Base-by-base conservation (phyloP, 805 yeast species). In the Yarrowia sp. region DNA sequence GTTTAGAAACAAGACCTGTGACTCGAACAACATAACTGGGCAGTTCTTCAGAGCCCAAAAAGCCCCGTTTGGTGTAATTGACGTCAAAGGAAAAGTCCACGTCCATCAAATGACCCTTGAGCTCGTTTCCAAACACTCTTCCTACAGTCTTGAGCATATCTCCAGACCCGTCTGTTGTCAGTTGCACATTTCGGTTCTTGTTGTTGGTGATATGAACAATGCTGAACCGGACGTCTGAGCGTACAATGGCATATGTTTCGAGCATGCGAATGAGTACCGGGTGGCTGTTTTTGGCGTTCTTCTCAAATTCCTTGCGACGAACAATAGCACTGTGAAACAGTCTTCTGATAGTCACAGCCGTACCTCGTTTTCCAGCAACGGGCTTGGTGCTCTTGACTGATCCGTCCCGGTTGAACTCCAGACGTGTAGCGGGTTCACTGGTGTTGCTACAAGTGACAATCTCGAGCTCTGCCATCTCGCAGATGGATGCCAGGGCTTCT, bases 251-350 rank as follows among this genome's bases (percentile, higher is more conserved):
- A 76, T 92, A 90, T 43, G 83, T 82, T 69, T 85, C 95, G 2
- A 95, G 69, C 43, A 88, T 70, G 0, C 77, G 72, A 3, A 93
- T 71, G n/a, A 90, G 80, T 70, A 86, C 88, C 51, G 84, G 80
- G 75, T 87, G 91, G 72, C 92, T 97, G 65, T 86, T 80, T 71
- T 85, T 89, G 40, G 77, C 71, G 68, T 88, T 87, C 71, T 85
- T 89, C 19, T 78, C 80, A 58, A 92, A 82, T 68, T 89, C 92
- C 70, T 85, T 87, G 56, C 85, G 79, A 66, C 99, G 79, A 8
- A 96, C 99, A 0, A 98, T 98, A 62, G 92, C 75, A 59, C 77
- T 81, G 10, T 80, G 74, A 71, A 95, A 95, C 11, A 95, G 69
- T 43, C 85, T 80, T 0, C 82, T 70, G 5, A 95, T 78, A 0